phyloP scores from a whole-genome alignment of 2,329 filamentous ascomycete genomes.

The Clarireedia hainanense region DNA sequence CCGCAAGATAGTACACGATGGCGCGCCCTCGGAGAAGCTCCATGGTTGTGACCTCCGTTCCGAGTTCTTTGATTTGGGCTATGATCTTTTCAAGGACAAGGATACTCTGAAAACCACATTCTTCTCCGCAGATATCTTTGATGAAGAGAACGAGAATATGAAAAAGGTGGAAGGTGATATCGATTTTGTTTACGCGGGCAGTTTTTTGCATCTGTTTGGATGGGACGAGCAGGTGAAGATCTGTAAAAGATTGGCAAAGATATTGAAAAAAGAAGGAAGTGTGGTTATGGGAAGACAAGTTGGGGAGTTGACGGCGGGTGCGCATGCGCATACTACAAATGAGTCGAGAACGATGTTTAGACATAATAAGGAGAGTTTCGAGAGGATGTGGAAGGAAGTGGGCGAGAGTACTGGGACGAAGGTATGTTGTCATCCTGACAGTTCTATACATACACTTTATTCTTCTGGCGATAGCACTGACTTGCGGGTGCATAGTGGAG shows the following conservation, averaged over 20 bases:
- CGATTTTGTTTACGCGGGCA: conserved; percentile 7
- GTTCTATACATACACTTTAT: background rate
- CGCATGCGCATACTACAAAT: background rate
- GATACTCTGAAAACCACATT: conserved; percentile 26
- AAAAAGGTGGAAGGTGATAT: conserved; percentile 19
- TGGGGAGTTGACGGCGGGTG: conserved; percentile 19
- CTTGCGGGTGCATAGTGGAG: background rate
- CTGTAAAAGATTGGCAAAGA: conserved; percentile 19
- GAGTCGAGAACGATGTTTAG: background rate
- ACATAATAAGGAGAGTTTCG: conserved; percentile 11
- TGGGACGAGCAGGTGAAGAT: conserved; percentile 17
- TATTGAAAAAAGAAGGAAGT: conserved; percentile 7
- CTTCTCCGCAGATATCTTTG: conserved; percentile 29
- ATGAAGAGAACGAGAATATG: conserved; percentile 16
- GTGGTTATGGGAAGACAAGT: conserved; percentile 3
- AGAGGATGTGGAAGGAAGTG: conserved; percentile 14
- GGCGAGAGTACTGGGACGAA: conserved; percentile 15
- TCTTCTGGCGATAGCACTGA: background rate
- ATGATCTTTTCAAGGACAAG: conserved; percentile 32
- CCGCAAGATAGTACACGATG: conserved; percentile 30
- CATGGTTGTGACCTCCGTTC: conserved; percentile 27
- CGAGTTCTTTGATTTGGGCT: conserved; percentile 30
- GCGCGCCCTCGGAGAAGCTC: conserved; percentile 25
- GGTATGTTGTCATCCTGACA: background rate
- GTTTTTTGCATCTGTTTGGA: conserved; percentile 11